Conservation (phyloP, 257 asterid species). For the Haberlea rhodopensis region DNA sequence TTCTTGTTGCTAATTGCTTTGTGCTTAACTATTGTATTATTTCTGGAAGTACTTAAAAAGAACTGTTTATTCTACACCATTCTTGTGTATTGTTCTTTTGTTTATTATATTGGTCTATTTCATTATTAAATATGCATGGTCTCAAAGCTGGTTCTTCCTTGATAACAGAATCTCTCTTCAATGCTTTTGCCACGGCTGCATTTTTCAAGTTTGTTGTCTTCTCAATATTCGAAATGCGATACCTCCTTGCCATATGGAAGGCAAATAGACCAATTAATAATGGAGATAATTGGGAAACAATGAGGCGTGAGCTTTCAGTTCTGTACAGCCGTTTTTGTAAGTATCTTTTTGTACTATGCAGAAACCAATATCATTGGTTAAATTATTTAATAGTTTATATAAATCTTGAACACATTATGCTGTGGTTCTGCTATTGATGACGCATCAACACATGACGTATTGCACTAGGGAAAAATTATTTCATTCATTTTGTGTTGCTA, state of each 20-base stretch:
- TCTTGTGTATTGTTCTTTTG: background rate
- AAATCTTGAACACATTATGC: background rate
- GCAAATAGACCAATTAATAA: slow-evolving; percentile 71
- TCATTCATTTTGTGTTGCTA: background rate
- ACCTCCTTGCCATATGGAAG: slow-evolving; percentile 96
- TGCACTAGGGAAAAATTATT: background rate
- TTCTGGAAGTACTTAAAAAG: background rate
- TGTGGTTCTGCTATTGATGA: slow-evolving; percentile 1
- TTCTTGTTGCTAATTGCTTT: background rate
- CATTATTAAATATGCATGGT: slow-evolving; percentile 10
- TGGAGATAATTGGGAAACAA: slow-evolving; percentile 93
- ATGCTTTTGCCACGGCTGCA: slow-evolving; percentile 98
- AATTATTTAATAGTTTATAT: background rate
- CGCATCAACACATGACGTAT: background rate
- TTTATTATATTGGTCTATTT: slow-evolving; percentile 3
- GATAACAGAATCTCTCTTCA: slow-evolving; percentile 81
- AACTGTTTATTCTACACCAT: background rate
- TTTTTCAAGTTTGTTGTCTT: slow-evolving; percentile 98
- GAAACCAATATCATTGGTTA: background rate
- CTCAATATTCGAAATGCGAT: slow-evolving; percentile 97
- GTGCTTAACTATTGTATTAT: slow-evolving; percentile 1
- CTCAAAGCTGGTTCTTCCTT: slow-evolving; percentile 21
- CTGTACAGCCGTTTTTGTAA: slow-evolving; percentile 97
- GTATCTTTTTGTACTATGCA: slow-evolving; percentile 30
- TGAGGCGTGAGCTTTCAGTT: slow-evolving; percentile 94